Base-by-base conservation (phyloP, 2,329 filamentous ascomycete genomes). In the Raffaelea ambrosiae region DNA sequence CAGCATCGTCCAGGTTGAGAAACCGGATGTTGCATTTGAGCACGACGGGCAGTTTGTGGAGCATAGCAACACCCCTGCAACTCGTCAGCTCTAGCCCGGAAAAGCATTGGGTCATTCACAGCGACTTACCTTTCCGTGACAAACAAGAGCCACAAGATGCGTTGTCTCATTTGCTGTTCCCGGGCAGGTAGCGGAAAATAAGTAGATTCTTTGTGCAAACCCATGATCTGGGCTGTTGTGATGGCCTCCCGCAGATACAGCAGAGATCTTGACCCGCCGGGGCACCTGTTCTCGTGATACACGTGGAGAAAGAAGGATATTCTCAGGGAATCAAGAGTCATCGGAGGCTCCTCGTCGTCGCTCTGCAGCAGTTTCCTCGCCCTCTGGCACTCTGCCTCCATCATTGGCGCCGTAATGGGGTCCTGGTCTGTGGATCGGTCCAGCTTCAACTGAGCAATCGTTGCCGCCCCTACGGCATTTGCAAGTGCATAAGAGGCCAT, bases 301-400 rank as follows among this genome's bases (percentile, higher is more conserved):
- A 74, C 68, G 53, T 76, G 73, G 18, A 76, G 58, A 43, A 75
- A 76, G 52, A 76, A 76, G 0, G 71, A 69, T 2, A 68, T 69
- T 4, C 70, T 63, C 3, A 76, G 53, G 31, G 60, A 62, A 43
- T 72, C 64, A 19, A 76, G 58, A 16, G 61, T 65, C 35, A 62
- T 56, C 4, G 55, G 51, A 14, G 54, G 56, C 20, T 57, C 61
- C 22, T 59, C 61, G 13, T 48, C 47, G 4, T 57, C 56, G 33
- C 58, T 53, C 46, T 57, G 53, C 11, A 56, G 43, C 2, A 39
- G 11, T 42, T 48, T 58, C 44, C 56, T 61, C 31, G 57, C 58
- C 5, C 59, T 54, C 47, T 64, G 59, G 38, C 65, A 67, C 48
- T 70, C 66, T 4, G 57, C 53, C 21, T 60, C 65, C 50, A 71